Percentiles rank a stretch among this genome's conserved stretches.
Conservation (phyloP, 2,329 filamentous ascomycete genomes). For the Hypoxylon sp. region DNA sequence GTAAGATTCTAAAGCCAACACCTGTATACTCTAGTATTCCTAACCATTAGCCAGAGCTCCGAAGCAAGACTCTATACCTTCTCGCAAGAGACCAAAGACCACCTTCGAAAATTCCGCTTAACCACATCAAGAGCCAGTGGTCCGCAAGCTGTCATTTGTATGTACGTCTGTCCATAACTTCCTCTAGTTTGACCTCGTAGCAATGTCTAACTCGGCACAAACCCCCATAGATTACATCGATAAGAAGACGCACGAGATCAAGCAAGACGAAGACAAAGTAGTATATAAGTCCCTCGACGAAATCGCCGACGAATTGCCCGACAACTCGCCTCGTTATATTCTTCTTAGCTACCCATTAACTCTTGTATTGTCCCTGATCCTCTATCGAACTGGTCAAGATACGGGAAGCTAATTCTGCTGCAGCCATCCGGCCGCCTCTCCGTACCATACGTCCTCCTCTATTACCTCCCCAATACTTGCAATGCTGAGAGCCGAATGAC, state of each 20-base stretch:
- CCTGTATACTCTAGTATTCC: slow-evolving; percentile 3
- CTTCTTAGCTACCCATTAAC: slow-evolving; percentile 91
- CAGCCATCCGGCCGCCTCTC: slow-evolving; percentile 83
- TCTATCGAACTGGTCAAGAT: too few relatives aligned
- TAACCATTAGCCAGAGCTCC: slow-evolving; percentile 61
- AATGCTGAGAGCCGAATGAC: slow-evolving; percentile 89
- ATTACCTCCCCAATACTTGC: slow-evolving; percentile 92
- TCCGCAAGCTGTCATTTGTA: slow-evolving; percentile 95
- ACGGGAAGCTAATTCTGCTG: slow-evolving; percentile 14
- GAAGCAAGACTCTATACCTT: slow-evolving; percentile 93
- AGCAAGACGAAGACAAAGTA: slow-evolving; percentile 76
- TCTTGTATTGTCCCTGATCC: slow-evolving; percentile 64
- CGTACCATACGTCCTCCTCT: slow-evolving; percentile 93
- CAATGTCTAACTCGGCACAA: slow-evolving; percentile 16
- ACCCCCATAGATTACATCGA: slow-evolving; percentile 81
- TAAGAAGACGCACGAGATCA: slow-evolving; percentile 88
- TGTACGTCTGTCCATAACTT: slow-evolving; percentile 48
- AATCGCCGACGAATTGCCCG: slow-evolving; percentile 87
- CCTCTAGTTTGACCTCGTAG: background rate
- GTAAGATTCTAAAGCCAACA: slow-evolving; percentile 6
- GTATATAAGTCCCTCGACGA: slow-evolving; percentile 84
- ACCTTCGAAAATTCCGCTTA: slow-evolving; percentile 93
- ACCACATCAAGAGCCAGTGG: slow-evolving; percentile 86
- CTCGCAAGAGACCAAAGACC: slow-evolving; percentile 86
- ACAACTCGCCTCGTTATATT: slow-evolving; percentile 89